Base-by-base conservation (phyloP, 352 stramenopile species). In the Globisporangium cederbergense region DNA sequence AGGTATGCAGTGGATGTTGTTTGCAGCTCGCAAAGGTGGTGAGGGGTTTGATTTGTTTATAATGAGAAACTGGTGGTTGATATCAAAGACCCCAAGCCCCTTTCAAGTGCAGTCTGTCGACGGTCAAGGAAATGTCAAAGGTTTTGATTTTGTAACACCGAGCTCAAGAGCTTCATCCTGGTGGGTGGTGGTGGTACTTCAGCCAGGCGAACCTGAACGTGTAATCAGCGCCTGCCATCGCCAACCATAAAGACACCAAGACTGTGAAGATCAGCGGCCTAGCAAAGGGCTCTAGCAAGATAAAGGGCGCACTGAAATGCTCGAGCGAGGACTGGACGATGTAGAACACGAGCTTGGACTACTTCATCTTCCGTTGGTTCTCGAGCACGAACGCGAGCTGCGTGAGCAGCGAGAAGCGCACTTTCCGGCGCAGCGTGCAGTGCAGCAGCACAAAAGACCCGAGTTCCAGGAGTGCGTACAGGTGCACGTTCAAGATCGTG, bases 311-410 rank as follows among this genome's bases (percentile, higher is more conserved):
- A 67, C 53, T 53, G 30, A 58, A 58, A 64, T 67, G 52, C 25
- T 65, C 53, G 20, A 65, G 60, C 14, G 32, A 51, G 25, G 28
- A 52, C 53, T 63, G 52, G 5, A 63, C 20, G 10, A 46, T 56
- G 28, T 45, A 79, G 45, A 81, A 64, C 18, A 77, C 42, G 16
- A 85, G 43, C 30, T 75, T 80, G 4, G 40, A 54, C 45, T 79
- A 74, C 0, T 81, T 40, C 49, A 75, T 63, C 28, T 66, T 57
- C 30, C 51, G 61, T 10, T 85, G 74, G 28, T 60, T 70, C 4
- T 68, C 62, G 13, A 85, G 58, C 25, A 85, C 55, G 46, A 85
- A 81, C 3, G 51, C 4, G 3, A 67, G n/a, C 34, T 36, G 22
- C 34, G 51, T 9, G 3, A 67, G n/a, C 34, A 51, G 22, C 34